phyloP scores from a whole-genome alignment of 73 alveolate genomes.

The Symbiodinium pilosum region DNA sequence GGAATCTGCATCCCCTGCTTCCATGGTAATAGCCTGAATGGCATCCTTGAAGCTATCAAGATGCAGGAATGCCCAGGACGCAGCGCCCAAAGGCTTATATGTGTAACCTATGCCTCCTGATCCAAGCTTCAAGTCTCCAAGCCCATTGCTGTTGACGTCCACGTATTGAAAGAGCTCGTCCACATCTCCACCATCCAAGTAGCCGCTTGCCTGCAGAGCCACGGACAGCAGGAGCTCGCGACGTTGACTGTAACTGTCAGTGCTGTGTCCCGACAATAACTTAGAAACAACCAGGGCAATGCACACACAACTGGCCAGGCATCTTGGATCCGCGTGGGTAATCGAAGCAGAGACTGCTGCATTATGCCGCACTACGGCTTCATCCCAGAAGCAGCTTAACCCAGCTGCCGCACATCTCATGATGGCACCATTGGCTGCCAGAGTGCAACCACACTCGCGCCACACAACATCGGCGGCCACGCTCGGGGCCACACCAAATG shows the following conservation, averaged over 20 bases:
- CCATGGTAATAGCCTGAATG: conserved; percentile 62
- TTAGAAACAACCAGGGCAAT: conserved; percentile 34
- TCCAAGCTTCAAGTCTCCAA: neutral
- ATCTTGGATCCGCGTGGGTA: conserved; percentile 95
- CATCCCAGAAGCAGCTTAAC: conserved; percentile 50
- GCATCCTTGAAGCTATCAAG: conserved; percentile 86
- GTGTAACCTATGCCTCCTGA: conserved; percentile 71
- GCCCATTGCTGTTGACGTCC: conserved; percentile 7
- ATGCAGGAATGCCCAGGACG: conserved; percentile 36
- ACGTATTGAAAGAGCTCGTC: conserved; percentile 52
- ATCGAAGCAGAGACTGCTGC: conserved; percentile 58
- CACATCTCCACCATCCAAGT: neutral
- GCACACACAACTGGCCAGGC: conserved; percentile 89
- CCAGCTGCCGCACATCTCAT: conserved; percentile 91
- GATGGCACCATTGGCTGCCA: conserved; percentile 95
- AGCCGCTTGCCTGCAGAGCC: conserved; percentile 22
- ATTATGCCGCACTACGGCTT: conserved; percentile 37
- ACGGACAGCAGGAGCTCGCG: conserved; percentile 2
- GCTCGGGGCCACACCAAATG: conserved; percentile 50
- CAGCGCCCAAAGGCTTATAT: conserved; percentile 65
- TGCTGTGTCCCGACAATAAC: conserved; percentile 25
- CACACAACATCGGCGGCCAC: conserved; percentile 83
- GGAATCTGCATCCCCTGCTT: conserved; percentile 97
- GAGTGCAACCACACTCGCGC: conserved; percentile 27
- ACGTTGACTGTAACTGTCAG: neutral